Base-by-base conservation (phyloP, 805 yeast species). In the Sugiyamaella marilandica region DNA sequence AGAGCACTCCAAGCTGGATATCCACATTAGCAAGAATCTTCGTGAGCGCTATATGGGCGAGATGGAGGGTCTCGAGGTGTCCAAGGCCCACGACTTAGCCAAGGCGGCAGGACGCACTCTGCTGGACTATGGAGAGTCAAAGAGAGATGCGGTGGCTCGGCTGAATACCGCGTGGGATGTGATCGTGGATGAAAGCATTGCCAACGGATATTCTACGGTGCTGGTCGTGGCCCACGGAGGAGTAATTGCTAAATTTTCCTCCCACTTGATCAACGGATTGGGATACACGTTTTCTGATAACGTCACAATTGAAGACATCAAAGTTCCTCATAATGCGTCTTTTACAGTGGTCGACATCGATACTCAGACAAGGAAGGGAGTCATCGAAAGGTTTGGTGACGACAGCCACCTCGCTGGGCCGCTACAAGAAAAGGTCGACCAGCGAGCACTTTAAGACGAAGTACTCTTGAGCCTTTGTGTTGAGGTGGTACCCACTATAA, bases 1-100 rank as follows among this genome's bases (percentile, higher is more conserved):
- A 33, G 67, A 63, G 35, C 62, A 50, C 14, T 53, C 54, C 1
- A 44, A 45, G n/a, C 37, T 43, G 5, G 54, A 59, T n/a, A 62
- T 71, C 37, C 63, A 66, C 18, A 66, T 57, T 35, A 74, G 79
- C n/a, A 55, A 63, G 8, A 70, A 73, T 24, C 71, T 85, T 39
- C 74, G 96, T 58, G 96, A 88, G 62, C 73, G 95, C 44, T 66
- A 72, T 49, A 86, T 88, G 95, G 96, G 95, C 1, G 77, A 74
- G 8, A 83, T 84, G 29, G 87, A 88, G 66, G 95, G 95, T 2
- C 81, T 85, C 87, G 72, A 74, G 44, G 71, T 87, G 33, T 67
- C 64, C 29, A 90, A 85, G 43, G 96, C 95, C 1, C 70, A 74
- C 31, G 62, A 58, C 9, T 72, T 68, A 57, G 77, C 83, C 7